Evolutionary conservation across 202 grass and related monocot genomes (phyloP).

Genomic region (Bolboschoenoplectus hybrid): DNA sequence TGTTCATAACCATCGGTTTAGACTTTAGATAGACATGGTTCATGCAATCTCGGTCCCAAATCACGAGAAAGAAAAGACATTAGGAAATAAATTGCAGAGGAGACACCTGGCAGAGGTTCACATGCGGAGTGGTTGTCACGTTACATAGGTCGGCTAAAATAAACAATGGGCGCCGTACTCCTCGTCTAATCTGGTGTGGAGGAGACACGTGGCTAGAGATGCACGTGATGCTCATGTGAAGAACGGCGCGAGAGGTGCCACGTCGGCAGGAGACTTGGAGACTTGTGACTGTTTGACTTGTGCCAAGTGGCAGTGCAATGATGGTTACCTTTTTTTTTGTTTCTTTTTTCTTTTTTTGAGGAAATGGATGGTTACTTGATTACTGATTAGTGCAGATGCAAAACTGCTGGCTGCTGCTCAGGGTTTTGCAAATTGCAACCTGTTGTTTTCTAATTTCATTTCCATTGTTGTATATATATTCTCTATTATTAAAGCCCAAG

Average conservation of each 20-base stretch:
- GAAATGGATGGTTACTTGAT: not conserved
- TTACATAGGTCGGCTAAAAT: too few species aligned
- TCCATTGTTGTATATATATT: not conserved
- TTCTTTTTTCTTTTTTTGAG: too few species aligned
- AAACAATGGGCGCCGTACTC: not conserved
- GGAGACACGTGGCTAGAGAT: slow-evolving; percentile 38
- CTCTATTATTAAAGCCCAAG: too few species aligned
- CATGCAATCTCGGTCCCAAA: not conserved
- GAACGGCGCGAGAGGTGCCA: slow-evolving; percentile 31
- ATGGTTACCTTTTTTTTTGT: too few species aligned
- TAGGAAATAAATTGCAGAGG: not conserved
- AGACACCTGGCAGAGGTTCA: slow-evolving; percentile 26
- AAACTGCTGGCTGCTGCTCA: too few species aligned
- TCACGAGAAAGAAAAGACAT: slow-evolving; percentile 1
- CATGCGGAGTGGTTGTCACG: not conserved
- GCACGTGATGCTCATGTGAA: not conserved
- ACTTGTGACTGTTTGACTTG: not conserved
- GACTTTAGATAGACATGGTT: slow-evolving; percentile 16
- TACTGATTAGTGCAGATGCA: too few species aligned
- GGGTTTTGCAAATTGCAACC: too few species aligned
- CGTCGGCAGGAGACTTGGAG: slow-evolving; percentile 13
- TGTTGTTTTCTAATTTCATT: not conserved
- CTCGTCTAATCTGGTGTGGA: not conserved
- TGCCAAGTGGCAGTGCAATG: too few species aligned
- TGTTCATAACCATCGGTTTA: too few species aligned